Evolutionary conservation across 352 stramenopile species (phyloP).

Genomic region (Peronospora belbahrii): DNA sequence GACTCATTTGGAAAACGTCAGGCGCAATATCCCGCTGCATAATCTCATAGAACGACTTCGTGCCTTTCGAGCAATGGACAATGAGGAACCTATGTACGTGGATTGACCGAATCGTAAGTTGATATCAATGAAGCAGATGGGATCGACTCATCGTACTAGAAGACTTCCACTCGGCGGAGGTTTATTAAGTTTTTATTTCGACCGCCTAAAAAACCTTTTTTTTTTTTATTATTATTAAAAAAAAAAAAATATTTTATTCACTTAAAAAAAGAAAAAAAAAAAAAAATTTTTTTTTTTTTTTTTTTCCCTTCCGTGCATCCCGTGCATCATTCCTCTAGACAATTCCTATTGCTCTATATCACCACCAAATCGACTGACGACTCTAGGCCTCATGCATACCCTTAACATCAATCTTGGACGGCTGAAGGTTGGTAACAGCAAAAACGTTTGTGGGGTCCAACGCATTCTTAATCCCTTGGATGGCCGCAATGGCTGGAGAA

Average conservation of each 20-base stretch:
- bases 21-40: slow-evolving; percentile 38
- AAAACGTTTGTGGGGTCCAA: slow-evolving; percentile 91
- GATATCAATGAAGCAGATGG: background rate
- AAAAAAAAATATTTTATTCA: too few species aligned
- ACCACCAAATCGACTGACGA: background rate
- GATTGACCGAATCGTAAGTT: slow-evolving; percentile 9
- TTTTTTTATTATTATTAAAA: too few species aligned
- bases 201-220: too few species aligned
- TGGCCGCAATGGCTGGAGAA: slow-evolving; percentile 44
- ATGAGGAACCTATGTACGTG: slow-evolving; percentile 27
- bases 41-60: slow-evolving; percentile 45
- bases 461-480: slow-evolving; percentile 81
- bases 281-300: too few species aligned
- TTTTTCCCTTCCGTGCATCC: too few species aligned
- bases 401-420: slow-evolving; percentile 7
- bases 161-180: too few species aligned
- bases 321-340: slow-evolving; percentile 9
- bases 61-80: slow-evolving; percentile 36
- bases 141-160: too few species aligned
- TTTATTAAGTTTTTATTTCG: too few species aligned
- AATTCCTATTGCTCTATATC: slow-evolving; percentile 2
- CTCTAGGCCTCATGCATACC: slow-evolving; percentile 9
- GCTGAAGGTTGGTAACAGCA: slow-evolving; percentile 75
- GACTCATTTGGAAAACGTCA: slow-evolving; percentile 44
- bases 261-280: too few species aligned